These are phyloP conservation scores for Backusella parvicylindrica DNA, from an alignment of 192 early-diverging fungal species.

Conservation along the genomic window DNA sequence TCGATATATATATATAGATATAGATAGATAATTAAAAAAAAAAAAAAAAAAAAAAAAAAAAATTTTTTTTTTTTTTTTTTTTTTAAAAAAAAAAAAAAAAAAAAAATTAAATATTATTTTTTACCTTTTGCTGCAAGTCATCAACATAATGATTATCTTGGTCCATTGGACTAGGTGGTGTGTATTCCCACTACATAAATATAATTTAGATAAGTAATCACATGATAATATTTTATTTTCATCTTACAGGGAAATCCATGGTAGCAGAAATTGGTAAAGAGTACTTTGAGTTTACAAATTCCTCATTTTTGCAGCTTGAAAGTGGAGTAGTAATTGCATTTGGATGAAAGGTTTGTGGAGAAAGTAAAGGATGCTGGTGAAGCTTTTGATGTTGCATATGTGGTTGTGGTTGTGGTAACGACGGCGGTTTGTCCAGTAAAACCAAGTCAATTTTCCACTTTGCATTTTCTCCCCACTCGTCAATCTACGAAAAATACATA, in stretches of 20 bases:
- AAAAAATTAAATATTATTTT: no score
- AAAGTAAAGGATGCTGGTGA: not conserved
- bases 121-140: not conserved
- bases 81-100: no score
- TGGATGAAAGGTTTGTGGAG: not conserved
- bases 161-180: not conserved
- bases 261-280: slow-evolving; percentile 5
- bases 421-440: slow-evolving; percentile 19
- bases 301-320: not conserved
- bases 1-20: not conserved
- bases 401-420: not conserved
- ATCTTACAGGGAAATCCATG: slow-evolving; percentile 13
- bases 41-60: no score
- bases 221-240: not conserved
- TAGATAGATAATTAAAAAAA: not conserved
- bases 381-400: not conserved
- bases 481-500: slow-evolving; percentile 13
- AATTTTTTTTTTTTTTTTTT: no score
- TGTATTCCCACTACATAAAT: not conserved
- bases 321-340: slow-evolving; percentile 3
- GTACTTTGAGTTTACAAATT: not conserved
- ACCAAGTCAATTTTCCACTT: slow-evolving; percentile 33
- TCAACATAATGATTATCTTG: not conserved
- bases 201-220: not conserved
- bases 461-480: slow-evolving; percentile 31